A percentile compares a stretch with the other conserved stretches of the same genome.
Conservation (phyloP, 2,329 filamentous ascomycete genomes). For the Fusarium miscanthi region DNA sequence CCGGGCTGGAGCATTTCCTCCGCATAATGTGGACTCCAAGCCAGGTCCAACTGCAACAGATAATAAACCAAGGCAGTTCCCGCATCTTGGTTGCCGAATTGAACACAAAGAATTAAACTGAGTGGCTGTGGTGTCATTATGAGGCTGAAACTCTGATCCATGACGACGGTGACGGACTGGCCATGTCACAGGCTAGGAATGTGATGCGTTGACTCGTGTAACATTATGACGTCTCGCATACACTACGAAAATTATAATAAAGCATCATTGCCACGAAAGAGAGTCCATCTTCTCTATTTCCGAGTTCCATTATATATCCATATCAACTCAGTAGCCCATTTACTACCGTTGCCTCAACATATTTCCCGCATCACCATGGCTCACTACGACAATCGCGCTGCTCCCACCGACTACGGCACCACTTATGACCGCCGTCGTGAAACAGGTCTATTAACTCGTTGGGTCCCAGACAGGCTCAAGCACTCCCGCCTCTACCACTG, state of each 20-base stretch:
- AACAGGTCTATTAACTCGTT: conserved; percentile 20
- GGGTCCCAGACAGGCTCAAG: conserved; percentile 14
- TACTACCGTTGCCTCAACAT: background rate
- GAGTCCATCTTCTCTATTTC: background rate
- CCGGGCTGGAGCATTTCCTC: background rate
- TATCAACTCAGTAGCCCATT: background rate
- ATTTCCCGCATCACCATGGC: background rate
- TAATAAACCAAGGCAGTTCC: background rate
- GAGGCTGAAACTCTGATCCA: background rate
- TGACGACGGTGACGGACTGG: background rate
- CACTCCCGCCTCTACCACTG: conserved; percentile 33
- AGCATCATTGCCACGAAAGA: background rate
- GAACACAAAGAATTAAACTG: background rate
- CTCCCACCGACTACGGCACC: conserved; percentile 8
- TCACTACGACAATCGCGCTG: background rate
- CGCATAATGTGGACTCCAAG: background rate
- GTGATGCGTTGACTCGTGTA: background rate
- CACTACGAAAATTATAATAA: background rate
- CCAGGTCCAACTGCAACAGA: background rate
- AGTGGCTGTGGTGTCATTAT: background rate
- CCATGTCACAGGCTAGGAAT: background rate
- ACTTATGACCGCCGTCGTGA: background rate
- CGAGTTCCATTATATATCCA: background rate
- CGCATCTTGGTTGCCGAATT: background rate
- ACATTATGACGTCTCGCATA: background rate